Percentiles rank a stretch among this genome's conserved stretches.
Conservation (phyloP, 371 early-diverging fungal species). For the Rhizopus stolonifer region DNA sequence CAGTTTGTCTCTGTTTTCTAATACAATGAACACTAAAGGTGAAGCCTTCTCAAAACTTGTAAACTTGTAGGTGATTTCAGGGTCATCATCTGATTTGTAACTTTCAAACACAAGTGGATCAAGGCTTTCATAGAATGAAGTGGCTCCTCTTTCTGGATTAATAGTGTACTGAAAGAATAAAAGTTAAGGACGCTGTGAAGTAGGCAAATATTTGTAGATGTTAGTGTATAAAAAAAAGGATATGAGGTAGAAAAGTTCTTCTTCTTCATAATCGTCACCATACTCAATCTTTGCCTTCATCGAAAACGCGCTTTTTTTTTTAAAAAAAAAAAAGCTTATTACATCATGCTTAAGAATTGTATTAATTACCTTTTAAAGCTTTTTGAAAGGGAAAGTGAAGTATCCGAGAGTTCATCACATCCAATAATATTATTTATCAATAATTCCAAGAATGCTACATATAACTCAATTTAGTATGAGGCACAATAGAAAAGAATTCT, state of each 20-base stretch:
- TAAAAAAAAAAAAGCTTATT: too few relatives aligned
- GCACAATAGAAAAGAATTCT: too few relatives aligned
- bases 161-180: conserved; percentile 13
- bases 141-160: conserved; percentile 14
- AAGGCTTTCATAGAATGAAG: conserved; percentile 39
- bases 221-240: conserved; percentile 12
- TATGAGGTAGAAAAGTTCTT: conserved; percentile 28
- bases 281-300: conserved; percentile 24
- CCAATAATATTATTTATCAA: conserved; percentile 17
- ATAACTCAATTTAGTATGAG: background rate
- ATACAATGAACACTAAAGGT: conserved; percentile 33
- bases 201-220: background rate
- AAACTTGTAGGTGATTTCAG: conserved; percentile 15
- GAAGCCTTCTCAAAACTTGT: conserved; percentile 40
- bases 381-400: conserved; percentile 3
- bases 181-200: conserved; percentile 10
- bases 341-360: too few relatives aligned
- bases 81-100: conserved; percentile 5
- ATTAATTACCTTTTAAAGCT: conserved; percentile 17
- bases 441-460: conserved; percentile 27
- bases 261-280: conserved; percentile 21
- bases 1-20: conserved; percentile 25
- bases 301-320: conserved; percentile 23
- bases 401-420: conserved; percentile 17
- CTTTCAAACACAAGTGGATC: conserved; percentile 42